Evolutionary conservation across 2,329 filamentous ascomycete genomes (phyloP).

Genomic region (Xylaria sp.): DNA sequence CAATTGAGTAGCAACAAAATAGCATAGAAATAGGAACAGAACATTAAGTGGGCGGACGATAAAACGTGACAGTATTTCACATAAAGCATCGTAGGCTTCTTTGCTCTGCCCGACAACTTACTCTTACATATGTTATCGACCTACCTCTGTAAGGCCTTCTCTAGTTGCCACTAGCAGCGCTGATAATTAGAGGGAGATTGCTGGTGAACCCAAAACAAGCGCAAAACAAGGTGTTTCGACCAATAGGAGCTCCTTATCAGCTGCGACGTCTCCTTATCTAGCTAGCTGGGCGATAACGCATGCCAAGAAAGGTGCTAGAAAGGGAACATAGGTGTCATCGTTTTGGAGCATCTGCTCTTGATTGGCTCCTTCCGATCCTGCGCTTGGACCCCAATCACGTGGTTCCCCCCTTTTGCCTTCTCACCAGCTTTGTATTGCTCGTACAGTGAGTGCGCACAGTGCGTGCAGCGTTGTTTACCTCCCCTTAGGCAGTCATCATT

Average conservation of each 20-base stretch:
- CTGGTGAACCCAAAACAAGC: not conserved
- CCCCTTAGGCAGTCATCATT: conserved; percentile 5
- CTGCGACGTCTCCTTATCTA: not conserved
- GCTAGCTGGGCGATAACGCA: conserved; percentile 10
- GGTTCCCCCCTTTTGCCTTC: conserved; percentile 11
- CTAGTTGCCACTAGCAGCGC: not conserved
- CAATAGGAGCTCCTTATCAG: not conserved
- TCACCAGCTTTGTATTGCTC: not conserved
- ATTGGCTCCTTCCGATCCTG: conserved; percentile 12
- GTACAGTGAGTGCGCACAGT: conserved; percentile 28
- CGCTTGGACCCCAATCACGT: conserved; percentile 16
- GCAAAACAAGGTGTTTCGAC: not conserved
- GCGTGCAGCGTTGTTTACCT: conserved; percentile 11
- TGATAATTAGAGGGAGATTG: conserved; percentile 9
- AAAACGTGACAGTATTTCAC: too few relatives aligned
- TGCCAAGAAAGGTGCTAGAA: too few relatives aligned
- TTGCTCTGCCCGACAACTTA: too few relatives aligned
- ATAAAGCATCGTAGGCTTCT: too few relatives aligned
- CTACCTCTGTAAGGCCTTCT: too few relatives aligned
- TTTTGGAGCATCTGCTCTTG: not conserved
- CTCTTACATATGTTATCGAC: too few relatives aligned
- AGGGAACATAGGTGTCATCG: conserved; percentile 3
- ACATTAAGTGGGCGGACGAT: too few relatives aligned
- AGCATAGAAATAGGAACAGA: too few relatives aligned
- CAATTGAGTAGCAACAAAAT: too few relatives aligned